These are phyloP conservation scores for Luvunga scandens DNA, from an alignment of 345 rosid genomes.

Conservation along the genomic window DNA sequence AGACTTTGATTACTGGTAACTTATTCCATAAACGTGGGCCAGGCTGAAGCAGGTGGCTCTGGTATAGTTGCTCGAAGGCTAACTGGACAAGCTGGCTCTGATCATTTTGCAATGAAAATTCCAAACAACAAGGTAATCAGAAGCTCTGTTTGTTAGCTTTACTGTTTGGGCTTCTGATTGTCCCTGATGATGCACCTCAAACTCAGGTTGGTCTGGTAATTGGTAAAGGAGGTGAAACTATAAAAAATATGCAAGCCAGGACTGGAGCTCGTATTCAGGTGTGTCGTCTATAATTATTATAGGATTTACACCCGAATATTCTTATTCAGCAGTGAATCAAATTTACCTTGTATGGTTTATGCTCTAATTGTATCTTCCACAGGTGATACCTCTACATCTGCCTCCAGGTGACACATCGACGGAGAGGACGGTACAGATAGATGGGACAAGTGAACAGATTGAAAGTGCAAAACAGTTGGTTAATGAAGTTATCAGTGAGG, in stretches of 20 bases:
- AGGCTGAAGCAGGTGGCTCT: constrained; percentile 96
- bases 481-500: constrained; percentile 95
- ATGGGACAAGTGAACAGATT: constrained; percentile 89
- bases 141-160: constrained; percentile 7
- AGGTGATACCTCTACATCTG: constrained; percentile 96
- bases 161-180: constrained; percentile 14
- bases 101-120: constrained; percentile 67
- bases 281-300: not conserved
- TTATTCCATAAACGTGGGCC: constrained; percentile 7
- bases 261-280: constrained; percentile 99
- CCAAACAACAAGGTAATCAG: constrained; percentile 84
- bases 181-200: constrained; percentile 21
- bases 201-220: constrained; percentile 97
- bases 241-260: constrained; percentile 92
- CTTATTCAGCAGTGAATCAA: not conserved
- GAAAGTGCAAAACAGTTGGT: constrained; percentile 88
- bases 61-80: constrained; percentile 73
- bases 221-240: constrained; percentile 99
- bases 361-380: not conserved
- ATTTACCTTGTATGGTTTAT: not conserved
- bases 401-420: constrained; percentile 88
- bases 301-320: not conserved
- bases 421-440: constrained; percentile 83
- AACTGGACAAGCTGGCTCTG: constrained; percentile 76
- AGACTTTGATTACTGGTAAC: not conserved